Evolutionary conservation across 768 basidiomycete genomes (phyloP).

Genomic region (Naganishia antarctica): DNA sequence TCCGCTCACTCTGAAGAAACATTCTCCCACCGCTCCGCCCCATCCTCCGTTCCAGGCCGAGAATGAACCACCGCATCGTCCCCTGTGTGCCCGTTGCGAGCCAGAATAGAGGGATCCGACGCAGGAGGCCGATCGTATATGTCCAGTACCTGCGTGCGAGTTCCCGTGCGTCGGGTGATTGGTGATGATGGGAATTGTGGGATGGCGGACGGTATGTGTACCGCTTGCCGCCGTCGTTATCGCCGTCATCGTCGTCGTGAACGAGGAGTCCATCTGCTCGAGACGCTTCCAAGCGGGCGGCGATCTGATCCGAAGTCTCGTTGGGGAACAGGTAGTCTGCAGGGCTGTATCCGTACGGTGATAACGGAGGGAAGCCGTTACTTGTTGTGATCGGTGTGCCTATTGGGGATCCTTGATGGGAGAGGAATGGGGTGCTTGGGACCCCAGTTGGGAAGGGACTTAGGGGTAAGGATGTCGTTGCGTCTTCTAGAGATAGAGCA

Average conservation of each 20-base stretch:
- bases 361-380: conserved; percentile 2
- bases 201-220: not conserved
- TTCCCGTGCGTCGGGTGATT: not conserved
- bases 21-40: conserved; percentile 8
- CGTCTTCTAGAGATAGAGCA: conserved; percentile 28
- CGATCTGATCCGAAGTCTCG: conserved; percentile 11
- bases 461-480: not conserved
- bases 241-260: not conserved
- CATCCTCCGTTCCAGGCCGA: not conserved
- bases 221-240: too few relatives aligned
- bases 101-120: conserved; percentile 8
- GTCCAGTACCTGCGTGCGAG: not conserved
- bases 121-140: not conserved
- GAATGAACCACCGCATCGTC: conserved; percentile 10
- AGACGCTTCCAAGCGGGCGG: not conserved
- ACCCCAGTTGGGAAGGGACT: conserved; percentile 7
- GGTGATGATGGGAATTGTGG: too few relatives aligned
- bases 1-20: not conserved
- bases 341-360: not conserved
- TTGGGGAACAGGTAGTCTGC: not conserved
- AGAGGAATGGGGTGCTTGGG: conserved; percentile 4
- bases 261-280: not conserved
- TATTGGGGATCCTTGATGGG: not conserved
- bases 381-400: conserved; percentile 12
- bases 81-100: conserved; percentile 14